Evolutionary conservation across 768 basidiomycete species (phyloP).

Genomic region (Mycena floridula): DNA sequence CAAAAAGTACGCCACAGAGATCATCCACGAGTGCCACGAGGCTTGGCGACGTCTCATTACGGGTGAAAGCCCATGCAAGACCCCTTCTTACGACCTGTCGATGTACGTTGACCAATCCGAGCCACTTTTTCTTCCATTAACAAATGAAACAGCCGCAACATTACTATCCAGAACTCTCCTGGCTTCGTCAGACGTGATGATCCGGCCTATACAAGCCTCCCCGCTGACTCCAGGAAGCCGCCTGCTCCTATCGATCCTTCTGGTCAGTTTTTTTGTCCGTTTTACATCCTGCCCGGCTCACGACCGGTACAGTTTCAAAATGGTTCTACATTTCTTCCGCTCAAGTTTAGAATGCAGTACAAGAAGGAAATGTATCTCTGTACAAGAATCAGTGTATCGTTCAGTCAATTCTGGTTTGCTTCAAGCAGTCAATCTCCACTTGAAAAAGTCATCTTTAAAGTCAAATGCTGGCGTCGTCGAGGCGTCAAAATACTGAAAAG

Average conservation of each 20-base stretch:
- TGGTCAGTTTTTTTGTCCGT: slow-evolving; percentile 41
- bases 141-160: slow-evolving; percentile 61
- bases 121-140: slow-evolving; percentile 5
- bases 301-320: slow-evolving; percentile 57
- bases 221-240: slow-evolving; percentile 74
- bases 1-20: slow-evolving; percentile 98
- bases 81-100: slow-evolving; percentile 66
- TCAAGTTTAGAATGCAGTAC: slow-evolving; percentile 48
- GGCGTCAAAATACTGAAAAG: too few species aligned
- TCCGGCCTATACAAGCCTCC: slow-evolving; percentile 56
- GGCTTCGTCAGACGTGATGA: slow-evolving; percentile 62
- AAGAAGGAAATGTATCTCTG: too few species aligned
- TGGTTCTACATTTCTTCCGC: slow-evolving; percentile 95
- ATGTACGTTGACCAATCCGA: slow-evolving; percentile 54
- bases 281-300: slow-evolving; percentile 4
- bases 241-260: slow-evolving; percentile 89
- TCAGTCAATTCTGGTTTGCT: too few species aligned
- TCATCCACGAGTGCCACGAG: slow-evolving; percentile 98
- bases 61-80: slow-evolving; percentile 75
- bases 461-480: too few species aligned
- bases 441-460: too few species aligned
- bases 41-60: slow-evolving; percentile 92
- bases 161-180: slow-evolving; percentile 69
- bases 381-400: too few species aligned
- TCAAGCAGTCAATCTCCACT: too few species aligned